These are phyloP conservation scores for Exophiala dermatitidis DNA, from an alignment of 2,329 filamentous ascomycete species.

Conservation along the genomic window DNA sequence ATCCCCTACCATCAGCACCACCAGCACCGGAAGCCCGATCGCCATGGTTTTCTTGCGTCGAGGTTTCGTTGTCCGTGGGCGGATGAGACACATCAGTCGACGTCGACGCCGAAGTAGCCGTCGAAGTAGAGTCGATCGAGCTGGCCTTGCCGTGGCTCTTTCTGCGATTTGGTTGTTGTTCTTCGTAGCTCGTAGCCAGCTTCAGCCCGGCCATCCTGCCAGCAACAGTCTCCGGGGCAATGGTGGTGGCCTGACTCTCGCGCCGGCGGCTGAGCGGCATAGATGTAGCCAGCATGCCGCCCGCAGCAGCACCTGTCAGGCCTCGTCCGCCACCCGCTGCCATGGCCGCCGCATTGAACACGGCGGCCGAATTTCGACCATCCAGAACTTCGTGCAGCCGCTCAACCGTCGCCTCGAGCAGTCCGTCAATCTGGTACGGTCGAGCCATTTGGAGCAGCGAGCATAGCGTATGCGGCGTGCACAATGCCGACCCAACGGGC, in stretches of 20 bases:
- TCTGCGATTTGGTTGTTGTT: constrained; percentile 1
- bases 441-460: constrained; percentile 88
- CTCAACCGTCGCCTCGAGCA: constrained; percentile 88
- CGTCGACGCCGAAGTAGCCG: constrained; percentile 22
- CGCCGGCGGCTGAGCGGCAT: constrained; percentile 38
- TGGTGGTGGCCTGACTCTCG: constrained; percentile 22
- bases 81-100: constrained; percentile 25
- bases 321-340: constrained; percentile 86
- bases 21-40: background rate
- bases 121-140: constrained; percentile 23
- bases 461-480: constrained; percentile 91
- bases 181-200: constrained; percentile 15
- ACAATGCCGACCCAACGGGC: constrained; percentile 64
- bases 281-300: constrained; percentile 31
- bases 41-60: constrained; percentile 12
- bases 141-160: constrained; percentile 24
- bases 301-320: constrained; percentile 61
- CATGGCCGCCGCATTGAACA: constrained; percentile 98
- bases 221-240: constrained; percentile 9
- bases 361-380: constrained; percentile 86
- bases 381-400: constrained; percentile 83
- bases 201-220: constrained; percentile 11
- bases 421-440: constrained; percentile 85
- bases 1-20: no score
- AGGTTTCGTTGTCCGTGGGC: constrained; percentile 19